Evolutionary conservation across 768 basidiomycete genomes (phyloP).

Genomic region (Lepiota venenata): DNA sequence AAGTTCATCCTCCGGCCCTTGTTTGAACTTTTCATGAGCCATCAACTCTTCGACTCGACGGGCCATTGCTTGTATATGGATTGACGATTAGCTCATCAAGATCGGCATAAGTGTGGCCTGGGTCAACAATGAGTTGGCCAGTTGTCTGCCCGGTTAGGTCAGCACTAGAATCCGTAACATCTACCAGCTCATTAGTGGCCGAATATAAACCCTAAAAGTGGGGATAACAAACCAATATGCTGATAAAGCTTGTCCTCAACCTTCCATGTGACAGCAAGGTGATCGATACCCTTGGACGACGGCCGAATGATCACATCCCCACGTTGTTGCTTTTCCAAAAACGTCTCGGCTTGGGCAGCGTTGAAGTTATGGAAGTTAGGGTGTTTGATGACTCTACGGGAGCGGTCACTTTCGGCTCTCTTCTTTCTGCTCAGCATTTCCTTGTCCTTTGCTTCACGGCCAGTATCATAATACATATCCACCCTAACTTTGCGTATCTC

Average conservation of each 20-base stretch:
- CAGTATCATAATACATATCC: constrained; percentile 64
- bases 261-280: constrained; percentile 98
- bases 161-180: constrained; percentile 78
- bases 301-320: constrained; percentile 97
- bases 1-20: constrained; percentile 82
- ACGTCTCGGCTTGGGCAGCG: constrained; percentile 83
- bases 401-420: constrained; percentile 74
- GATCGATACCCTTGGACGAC: constrained; percentile 89
- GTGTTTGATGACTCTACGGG: constrained; percentile 90
- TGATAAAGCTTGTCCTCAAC: constrained; percentile 95
- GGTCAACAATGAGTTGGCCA: constrained; percentile 68
- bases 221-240: constrained; percentile 75
- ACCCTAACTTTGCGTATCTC: constrained; percentile 55
- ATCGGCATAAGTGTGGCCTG: constrained; percentile 83
- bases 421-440: constrained; percentile 82
- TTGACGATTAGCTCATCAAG: constrained; percentile 96
- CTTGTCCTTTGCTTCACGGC: constrained; percentile 60
- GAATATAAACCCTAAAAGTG: background rate
- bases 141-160: constrained; percentile 67
- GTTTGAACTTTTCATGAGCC: constrained; percentile 94
- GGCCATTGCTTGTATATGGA: constrained; percentile 91
- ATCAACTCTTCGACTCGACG: constrained; percentile 92
- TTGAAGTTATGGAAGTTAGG: constrained; percentile 98
- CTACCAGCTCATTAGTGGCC: constrained; percentile 32
- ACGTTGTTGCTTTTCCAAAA: constrained; percentile 84